phyloP scores from a whole-genome alignment of 2,329 filamentous ascomycete genomes.

The Penicillium sp. region DNA sequence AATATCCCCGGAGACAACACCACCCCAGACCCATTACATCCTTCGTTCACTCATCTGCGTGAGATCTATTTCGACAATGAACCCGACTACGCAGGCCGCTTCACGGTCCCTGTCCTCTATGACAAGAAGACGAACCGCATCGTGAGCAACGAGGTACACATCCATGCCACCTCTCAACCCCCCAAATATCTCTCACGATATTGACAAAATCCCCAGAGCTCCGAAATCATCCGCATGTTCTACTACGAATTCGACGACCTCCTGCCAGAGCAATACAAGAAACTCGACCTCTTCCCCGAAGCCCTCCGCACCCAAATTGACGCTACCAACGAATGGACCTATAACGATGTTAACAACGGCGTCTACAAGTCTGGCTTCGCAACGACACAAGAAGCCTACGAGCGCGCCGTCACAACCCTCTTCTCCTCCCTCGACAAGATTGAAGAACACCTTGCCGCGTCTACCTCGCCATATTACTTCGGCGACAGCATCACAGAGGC shows the following conservation, averaged over 20 bases:
- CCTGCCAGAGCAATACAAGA: conserved; percentile 63
- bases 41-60: conserved; percentile 72
- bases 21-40: conserved; percentile 63
- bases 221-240: conserved; percentile 91
- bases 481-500: conserved; percentile 78
- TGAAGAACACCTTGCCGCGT: conserved; percentile 68
- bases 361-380: conserved; percentile 75
- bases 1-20: conserved; percentile 60
- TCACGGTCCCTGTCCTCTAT: conserved; percentile 84
- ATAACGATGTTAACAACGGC: conserved; percentile 62
- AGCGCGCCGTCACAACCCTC: conserved; percentile 70
- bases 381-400: conserved; percentile 81
- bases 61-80: conserved; percentile 80
- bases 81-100: conserved; percentile 74
- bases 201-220: conserved; percentile 50
- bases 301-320: conserved; percentile 73
- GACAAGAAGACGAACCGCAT: conserved; percentile 73
- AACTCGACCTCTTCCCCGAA: conserved; percentile 70
- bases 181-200: neutral
- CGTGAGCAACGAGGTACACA: conserved; percentile 81
- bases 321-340: conserved; percentile 78
- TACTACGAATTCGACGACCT: conserved; percentile 79
- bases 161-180: neutral
- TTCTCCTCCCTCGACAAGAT: conserved; percentile 78
- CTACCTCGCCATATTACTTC: conserved; percentile 69